Base-by-base conservation (phyloP, 2,329 filamentous ascomycete species). In the Calonectria ilicicola region DNA sequence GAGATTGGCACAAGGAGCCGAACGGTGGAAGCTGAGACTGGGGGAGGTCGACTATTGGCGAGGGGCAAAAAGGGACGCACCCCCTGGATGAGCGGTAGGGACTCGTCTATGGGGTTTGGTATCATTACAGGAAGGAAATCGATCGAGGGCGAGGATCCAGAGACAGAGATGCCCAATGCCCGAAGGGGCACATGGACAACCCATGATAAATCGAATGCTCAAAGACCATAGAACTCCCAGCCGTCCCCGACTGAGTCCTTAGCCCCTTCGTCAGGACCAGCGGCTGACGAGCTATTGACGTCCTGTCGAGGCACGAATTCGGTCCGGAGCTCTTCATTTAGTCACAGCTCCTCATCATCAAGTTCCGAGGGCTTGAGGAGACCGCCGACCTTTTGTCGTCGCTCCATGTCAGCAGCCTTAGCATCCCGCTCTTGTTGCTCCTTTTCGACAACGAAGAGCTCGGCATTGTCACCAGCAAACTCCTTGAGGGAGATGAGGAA, bases 401-500 rank as follows among this genome's bases (percentile, higher is more conserved):
- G 93, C 85, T 98, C 95, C 80, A 96, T 93, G 83, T 99, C 97
- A 26, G 95, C 94, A 62, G 93, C 92, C 83, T 96, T 95, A 58
- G 94, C 94, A 79, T 96, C 94, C 76, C 92, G 92, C 73, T 96
- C 93, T 75, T 95, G 95, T 84, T 97, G 94, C 85, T 99, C 97
- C 84, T 98, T 95, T 84, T 99, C 97, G 71, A 98, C 96, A 5
- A 94, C 92, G 84, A 94, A 99, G 12, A 99, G 89, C 82, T 99
- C 97, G 1, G 96, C 92, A 80, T 98, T 98, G 85, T 99, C 97
- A 65, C 95, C 97, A 1, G 95, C 93, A 75, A 98, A 99, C 85
- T 99, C 97, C 86, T 98, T 98, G 78, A 99, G 89, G 26, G 96
- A 97, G 80, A 99, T 98, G 78, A 99, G 87, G 91, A 99, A 99